A percentile compares a stretch with the other conserved stretches of the same genome.
Evolutionary conservation across 345 rosid species (phyloP).

Genomic region (Brassica napus): DNA sequence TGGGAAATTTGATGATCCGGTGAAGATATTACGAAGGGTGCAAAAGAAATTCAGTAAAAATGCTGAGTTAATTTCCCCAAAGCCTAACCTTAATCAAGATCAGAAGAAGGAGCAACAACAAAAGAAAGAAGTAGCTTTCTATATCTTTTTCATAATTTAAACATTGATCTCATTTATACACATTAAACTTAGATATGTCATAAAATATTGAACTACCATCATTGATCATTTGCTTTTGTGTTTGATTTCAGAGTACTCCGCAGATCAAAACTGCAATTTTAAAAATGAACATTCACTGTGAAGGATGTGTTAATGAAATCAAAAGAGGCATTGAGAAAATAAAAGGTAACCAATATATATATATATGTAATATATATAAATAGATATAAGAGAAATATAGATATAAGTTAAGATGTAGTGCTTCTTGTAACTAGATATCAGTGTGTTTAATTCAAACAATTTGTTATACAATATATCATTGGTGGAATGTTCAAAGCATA

Average conservation of each 20-base stretch:
- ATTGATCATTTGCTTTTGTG: not conserved
- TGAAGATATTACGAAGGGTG: slow-evolving; percentile 49
- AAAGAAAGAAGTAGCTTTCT: slow-evolving; percentile 43
- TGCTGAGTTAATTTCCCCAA: slow-evolving; percentile 58
- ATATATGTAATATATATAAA: not conserved
- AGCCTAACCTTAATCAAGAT: slow-evolving; percentile 30
- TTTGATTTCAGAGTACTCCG: slow-evolving; percentile 35
- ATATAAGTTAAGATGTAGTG: not conserved
- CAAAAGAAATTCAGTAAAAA: slow-evolving; percentile 53
- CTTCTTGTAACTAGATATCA: not conserved
- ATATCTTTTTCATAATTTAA: not conserved
- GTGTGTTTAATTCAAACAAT: not conserved
- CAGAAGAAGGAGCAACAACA: slow-evolving; percentile 35
- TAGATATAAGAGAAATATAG: not conserved
- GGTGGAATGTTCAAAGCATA: not conserved
- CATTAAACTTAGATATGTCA: not conserved
- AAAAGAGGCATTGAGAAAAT: slow-evolving; percentile 47
- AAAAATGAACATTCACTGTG: slow-evolving; percentile 67
- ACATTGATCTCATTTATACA: not conserved
- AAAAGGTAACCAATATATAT: slow-evolving; percentile 44
- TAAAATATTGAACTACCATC: not conserved
- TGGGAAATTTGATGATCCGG: slow-evolving; percentile 55
- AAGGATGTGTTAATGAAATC: slow-evolving; percentile 62
- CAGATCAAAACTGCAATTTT: slow-evolving; percentile 43
- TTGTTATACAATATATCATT: not conserved